Base-by-base conservation (phyloP, 2,329 filamentous ascomycete genomes). In the Colletotrichum sp. region DNA sequence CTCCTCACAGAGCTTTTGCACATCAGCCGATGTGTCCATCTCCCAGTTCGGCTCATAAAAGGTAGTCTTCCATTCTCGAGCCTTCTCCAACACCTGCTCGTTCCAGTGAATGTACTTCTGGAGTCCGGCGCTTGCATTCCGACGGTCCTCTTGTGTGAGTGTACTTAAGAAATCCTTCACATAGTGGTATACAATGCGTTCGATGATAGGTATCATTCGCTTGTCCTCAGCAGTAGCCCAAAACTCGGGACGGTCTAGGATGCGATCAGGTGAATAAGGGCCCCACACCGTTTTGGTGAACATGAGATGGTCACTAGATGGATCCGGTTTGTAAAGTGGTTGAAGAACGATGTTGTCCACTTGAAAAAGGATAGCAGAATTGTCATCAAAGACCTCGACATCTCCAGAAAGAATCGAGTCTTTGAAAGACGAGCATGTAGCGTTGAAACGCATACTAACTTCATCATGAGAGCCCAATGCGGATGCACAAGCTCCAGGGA, bases 221-320 rank as follows among this genome's bases (percentile, higher is more conserved):
- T 64, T 73, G 24, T 73, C 71, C 57, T 74, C 52, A 12, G 63
- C 59, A 32, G 71, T 70, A 26, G 71, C 71, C 71, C 66, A 39
- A 12, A 70, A 22, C 3, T 63, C 66, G 18, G 65, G 65, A 10
- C 26, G 22, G n/a, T 73, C 71, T 18, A 73, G 57, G 24, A 73
- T 18, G 6, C 8, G n/a, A 15, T 73, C 57, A 15, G 65, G 65
- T 1, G 28, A 26, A 8, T 62, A 28, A 4, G 71, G 71, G 6
- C 66, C 66, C 71, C 71, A 73, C 5, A 57, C 57, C 5, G 65
- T 70, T 26, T 73, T 73, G 22, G 65, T 64, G 18, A 73, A 73
- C 28, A 52, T 30, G 8, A 26, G 55, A 39, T 73, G 71, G n/a
- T 73, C 71, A 30, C 28, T 30, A 13, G 59, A 63, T 24, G 57